Conservation (phyloP, 371 early-diverging fungal species). For the Mucor ambiguus region DNA sequence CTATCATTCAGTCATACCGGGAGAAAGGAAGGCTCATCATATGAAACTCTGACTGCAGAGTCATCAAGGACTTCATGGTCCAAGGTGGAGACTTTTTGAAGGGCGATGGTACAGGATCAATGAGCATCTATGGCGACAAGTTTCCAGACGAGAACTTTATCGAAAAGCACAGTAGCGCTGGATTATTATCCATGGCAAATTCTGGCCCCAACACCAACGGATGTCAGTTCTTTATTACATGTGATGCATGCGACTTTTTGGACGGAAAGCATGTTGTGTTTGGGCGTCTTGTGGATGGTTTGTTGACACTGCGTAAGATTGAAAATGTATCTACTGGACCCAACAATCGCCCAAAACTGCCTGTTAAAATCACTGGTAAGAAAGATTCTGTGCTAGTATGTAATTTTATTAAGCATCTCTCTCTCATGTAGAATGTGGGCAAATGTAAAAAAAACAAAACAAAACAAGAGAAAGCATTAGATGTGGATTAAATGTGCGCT, state of each 20-base stretch:
- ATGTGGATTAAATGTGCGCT: neutral
- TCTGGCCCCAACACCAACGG: slow-evolving; percentile 94
- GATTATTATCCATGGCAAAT: slow-evolving; percentile 98
- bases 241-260: slow-evolving; percentile 84
- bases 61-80: slow-evolving; percentile 98
- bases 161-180: slow-evolving; percentile 90
- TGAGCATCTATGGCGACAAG: slow-evolving; percentile 95
- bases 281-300: slow-evolving; percentile 88
- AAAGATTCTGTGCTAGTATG: neutral
- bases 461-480: neutral
- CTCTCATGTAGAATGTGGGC: slow-evolving; percentile 26
- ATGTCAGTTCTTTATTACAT: slow-evolving; percentile 97
- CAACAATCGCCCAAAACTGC: slow-evolving; percentile 88
- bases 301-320: slow-evolving; percentile 88
- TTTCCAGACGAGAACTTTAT: slow-evolving; percentile 98
- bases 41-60: slow-evolving; percentile 46
- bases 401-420: neutral
- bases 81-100: slow-evolving; percentile 97
- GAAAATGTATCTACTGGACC: slow-evolving; percentile 91
- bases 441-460: slow-evolving; percentile 30
- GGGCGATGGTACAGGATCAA: slow-evolving; percentile 96
- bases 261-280: slow-evolving; percentile 94
- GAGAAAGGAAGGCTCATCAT: neutral
- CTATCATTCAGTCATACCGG: neutral
- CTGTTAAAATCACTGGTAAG: slow-evolving; percentile 84